Evolutionary conservation across 768 basidiomycete species (phyloP).

Genomic region (Austroboletus festivus): DNA sequence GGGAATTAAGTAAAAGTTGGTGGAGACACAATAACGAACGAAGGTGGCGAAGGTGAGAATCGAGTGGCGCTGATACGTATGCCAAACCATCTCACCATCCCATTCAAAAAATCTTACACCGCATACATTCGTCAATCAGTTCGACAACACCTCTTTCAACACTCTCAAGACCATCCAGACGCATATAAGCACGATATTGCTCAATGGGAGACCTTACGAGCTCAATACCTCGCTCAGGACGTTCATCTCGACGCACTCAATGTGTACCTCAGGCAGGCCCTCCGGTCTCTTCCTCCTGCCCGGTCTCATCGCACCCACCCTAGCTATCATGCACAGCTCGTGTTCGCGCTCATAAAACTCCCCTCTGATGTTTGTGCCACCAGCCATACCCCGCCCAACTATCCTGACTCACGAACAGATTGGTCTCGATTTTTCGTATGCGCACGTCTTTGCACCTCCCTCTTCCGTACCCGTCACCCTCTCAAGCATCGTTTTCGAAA

Average conservation of each 20-base stretch:
- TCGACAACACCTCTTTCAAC: conserved; percentile 63
- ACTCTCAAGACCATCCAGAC: conserved; percentile 77
- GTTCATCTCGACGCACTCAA: conserved; percentile 52
- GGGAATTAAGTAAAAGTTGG: background rate
- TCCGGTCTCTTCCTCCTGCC: no score
- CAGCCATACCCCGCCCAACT: conserved; percentile 5
- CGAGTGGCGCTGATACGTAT: conserved; percentile 37
- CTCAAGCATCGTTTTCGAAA: conserved; percentile 77
- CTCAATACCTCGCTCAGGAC: conserved; percentile 52
- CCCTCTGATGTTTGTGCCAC: conserved; percentile 62
- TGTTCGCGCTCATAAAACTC: conserved; percentile 79
- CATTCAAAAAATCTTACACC: conserved; percentile 67
- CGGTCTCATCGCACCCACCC: background rate
- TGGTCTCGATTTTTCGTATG: conserved; percentile 67
- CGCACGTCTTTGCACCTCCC: conserved; percentile 59
- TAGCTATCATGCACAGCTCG: conserved; percentile 93
- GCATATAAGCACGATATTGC: conserved; percentile 77
- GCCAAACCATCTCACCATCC: conserved; percentile 75
- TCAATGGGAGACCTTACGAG: conserved; percentile 65
- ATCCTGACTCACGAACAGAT: conserved; percentile 45
- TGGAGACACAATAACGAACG: conserved; percentile 10
- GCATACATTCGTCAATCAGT: conserved; percentile 53
- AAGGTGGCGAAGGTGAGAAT: conserved; percentile 3
- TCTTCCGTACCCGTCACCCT: conserved; percentile 57
- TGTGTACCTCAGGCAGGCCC: conserved; percentile 48